Percentiles rank a stretch among this genome's conserved stretches.
These are phyloP conservation scores for Rubroshorea leprosula DNA, from an alignment of 345 rosid genomes.

Conservation along the genomic window DNA sequence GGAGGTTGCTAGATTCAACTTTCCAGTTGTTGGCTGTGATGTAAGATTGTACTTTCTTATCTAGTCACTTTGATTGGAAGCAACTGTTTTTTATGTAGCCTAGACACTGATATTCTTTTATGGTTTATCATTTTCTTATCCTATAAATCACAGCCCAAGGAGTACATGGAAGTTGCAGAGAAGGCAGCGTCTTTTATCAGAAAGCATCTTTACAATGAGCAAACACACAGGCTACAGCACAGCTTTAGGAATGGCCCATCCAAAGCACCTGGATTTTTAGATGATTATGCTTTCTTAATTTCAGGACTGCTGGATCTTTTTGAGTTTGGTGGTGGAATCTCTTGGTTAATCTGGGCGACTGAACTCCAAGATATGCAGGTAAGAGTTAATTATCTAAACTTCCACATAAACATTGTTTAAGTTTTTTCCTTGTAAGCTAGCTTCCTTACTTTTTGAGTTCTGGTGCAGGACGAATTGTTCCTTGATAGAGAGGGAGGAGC, in stretches of 20 bases:
- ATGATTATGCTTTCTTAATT: slow-evolving; percentile 90
- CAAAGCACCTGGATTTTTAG: slow-evolving; percentile 89
- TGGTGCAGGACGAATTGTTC: slow-evolving; percentile 74
- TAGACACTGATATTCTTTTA: not conserved
- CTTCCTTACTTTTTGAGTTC: not conserved
- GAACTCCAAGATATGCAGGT: slow-evolving; percentile 83
- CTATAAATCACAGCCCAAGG: slow-evolving; percentile 54
- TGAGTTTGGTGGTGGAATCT: slow-evolving; percentile 56
- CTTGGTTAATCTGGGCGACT: slow-evolving; percentile 78
- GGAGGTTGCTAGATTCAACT: slow-evolving; percentile 38
- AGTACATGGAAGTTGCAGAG: slow-evolving; percentile 75
- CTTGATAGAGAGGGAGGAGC: slow-evolving; percentile 90
- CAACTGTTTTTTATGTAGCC: not conserved
- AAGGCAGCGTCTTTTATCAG: slow-evolving; percentile 73
- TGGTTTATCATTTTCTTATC: slow-evolving; percentile 11
- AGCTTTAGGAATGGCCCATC: slow-evolving; percentile 88
- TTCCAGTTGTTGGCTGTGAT: slow-evolving; percentile 66
- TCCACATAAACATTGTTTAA: not conserved
- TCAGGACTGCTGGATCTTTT: slow-evolving; percentile 78
- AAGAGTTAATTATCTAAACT: slow-evolving; percentile 12
- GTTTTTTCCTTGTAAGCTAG: not conserved
- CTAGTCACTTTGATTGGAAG: not conserved
- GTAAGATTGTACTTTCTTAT: slow-evolving; percentile 37
- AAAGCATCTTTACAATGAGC: slow-evolving; percentile 55
- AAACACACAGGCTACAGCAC: slow-evolving; percentile 59